Evolutionary conservation across 2,329 filamentous ascomycete species (phyloP), one percentile per base, ranked within the genome.

Genomic region (Calonectria crousiana): DNA sequence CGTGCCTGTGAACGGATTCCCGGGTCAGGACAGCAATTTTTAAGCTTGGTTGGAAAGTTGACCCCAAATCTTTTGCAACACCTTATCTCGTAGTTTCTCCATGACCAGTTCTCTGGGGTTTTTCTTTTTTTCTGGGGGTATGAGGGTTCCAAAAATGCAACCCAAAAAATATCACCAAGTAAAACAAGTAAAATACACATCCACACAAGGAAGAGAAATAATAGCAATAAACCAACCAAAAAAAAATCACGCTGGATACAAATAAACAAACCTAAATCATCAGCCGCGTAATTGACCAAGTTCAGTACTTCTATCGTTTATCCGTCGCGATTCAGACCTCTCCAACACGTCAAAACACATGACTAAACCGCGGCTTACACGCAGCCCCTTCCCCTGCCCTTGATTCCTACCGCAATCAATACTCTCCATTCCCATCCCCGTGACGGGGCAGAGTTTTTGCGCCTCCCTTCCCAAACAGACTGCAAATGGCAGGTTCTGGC

Each of bases 31-130:
- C 53, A 36, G 20, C 53, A 26, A 44, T 41, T 62, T 69, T 34
- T 69, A 62, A 69, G 67, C 67, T 69, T 69, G 67, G 9, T 60
- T 23, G 20, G 36, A 60, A 36, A 58, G 67, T 69, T 62, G 52
- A 51, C 34, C 53, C 32, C 20, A 44, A 49, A 49, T 62, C 36
- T 41, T 62, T 62, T 62, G 56, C 56, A 41, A 41, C 36, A 41
- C 56, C 34, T 41, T 41, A 62, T 62, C 56, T 62, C 13, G 56
- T 16, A 41, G n/a, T 23, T 62, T 9, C 38, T 26, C 6, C 34
- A 41, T 41, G 14, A 41, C 56, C 23, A 2, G 56, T 62, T 62
- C 56, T 41, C 23, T 62, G 34, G 56, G 26, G 30, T 4, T 4
- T 32, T 32, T 32, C n/a, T 32, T 32, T 32, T 32, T 41, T 62